A percentile compares a stretch with the other conserved stretches of the same genome.
These are phyloP conservation scores for Neonothopanus nambi DNA, from an alignment of 1,284 basidiomycete species.

Conservation along the genomic window DNA sequence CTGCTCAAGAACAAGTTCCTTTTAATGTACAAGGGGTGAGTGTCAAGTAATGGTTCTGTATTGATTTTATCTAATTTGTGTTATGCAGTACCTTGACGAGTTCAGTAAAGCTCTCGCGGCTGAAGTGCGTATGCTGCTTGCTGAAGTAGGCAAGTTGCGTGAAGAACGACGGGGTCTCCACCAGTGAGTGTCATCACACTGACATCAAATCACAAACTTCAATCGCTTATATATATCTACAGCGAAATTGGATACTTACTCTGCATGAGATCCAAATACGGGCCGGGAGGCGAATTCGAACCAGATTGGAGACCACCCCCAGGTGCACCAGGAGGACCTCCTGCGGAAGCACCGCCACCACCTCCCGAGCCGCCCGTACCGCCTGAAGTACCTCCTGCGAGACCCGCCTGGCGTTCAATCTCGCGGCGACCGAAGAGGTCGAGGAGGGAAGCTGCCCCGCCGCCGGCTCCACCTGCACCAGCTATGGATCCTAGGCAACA, in stretches of 20 bases:
- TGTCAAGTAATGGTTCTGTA: conserved; percentile 7
- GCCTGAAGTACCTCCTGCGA: conserved; percentile 42
- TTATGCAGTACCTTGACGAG: conserved; percentile 66
- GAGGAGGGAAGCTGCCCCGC: conserved; percentile 38
- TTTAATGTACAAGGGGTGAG: conserved; percentile 77
- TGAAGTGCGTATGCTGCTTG: conserved; percentile 77
- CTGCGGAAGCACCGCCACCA: conserved; percentile 37
- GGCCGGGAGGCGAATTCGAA: conserved; percentile 75
- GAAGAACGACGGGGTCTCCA: conserved; percentile 71
- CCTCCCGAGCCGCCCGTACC: conserved; percentile 41
- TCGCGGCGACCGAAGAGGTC: conserved; percentile 39
- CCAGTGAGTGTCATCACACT: conserved; percentile 49
- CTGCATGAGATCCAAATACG: conserved; percentile 67
- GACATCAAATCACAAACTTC: neutral
- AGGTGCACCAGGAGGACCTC: conserved; percentile 38
- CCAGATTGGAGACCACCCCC: conserved; percentile 65
- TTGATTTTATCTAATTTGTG: conserved; percentile 12
- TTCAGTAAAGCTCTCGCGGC: conserved; percentile 77
- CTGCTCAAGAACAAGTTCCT: conserved; percentile 68
- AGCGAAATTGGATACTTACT: conserved; percentile 73
- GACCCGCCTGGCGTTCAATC: conserved; percentile 61
- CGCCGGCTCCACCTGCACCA: conserved; percentile 31
- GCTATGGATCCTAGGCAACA: conserved; percentile 32
- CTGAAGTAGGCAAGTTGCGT: conserved; percentile 74
- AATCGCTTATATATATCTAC: conserved; percentile 7